phyloP scores from a whole-genome alignment of 1,284 basidiomycete genomes.

The Microbotryum saponariae region DNA sequence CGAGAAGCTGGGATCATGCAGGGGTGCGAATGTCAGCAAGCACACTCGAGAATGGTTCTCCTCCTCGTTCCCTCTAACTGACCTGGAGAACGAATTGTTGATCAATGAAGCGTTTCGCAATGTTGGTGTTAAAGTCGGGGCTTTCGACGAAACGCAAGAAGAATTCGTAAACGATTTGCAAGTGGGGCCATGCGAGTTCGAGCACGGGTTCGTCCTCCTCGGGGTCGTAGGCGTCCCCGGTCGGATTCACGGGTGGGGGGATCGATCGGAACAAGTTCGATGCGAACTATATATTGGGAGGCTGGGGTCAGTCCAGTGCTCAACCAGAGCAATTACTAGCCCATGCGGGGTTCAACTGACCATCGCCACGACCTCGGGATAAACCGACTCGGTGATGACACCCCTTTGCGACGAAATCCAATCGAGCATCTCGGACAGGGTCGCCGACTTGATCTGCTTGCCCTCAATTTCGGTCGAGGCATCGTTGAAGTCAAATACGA shows the following conservation, averaged over 20 bases:
- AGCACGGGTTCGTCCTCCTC: conserved; percentile 99
- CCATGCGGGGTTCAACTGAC: conserved; percentile 46
- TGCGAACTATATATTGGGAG: conserved; percentile 58
- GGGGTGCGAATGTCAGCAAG: not conserved
- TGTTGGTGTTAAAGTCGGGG: conserved; percentile 95
- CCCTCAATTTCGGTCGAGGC: conserved; percentile 89
- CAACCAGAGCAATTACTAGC: not conserved
- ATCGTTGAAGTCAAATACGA: conserved; percentile 98
- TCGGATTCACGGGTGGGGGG: conserved; percentile 96
- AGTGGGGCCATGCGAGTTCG: conserved; percentile 98
- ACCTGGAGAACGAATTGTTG: conserved; percentile 82
- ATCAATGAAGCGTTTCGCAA: conserved; percentile 96
- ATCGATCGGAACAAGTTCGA: conserved; percentile 98
- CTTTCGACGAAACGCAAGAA: conserved; percentile 98
- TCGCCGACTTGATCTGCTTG: conserved; percentile 98
- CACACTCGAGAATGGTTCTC: not conserved
- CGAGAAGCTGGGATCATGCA: conserved; percentile 57
- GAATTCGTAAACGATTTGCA: conserved; percentile 99
- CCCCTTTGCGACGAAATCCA: conserved; percentile 95
- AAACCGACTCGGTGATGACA: conserved; percentile 94
- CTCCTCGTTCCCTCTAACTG: not conserved
- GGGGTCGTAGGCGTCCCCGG: conserved; percentile 96
- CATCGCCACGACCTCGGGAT: conserved; percentile 99
- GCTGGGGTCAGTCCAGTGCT: not conserved
- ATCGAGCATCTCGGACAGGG: conserved; percentile 96